Evolutionary conservation across 345 rosid genomes (phyloP), one percentile per base, ranked within the genome.

Genomic region (sweet orange (Citrus sinensis)): DNA sequence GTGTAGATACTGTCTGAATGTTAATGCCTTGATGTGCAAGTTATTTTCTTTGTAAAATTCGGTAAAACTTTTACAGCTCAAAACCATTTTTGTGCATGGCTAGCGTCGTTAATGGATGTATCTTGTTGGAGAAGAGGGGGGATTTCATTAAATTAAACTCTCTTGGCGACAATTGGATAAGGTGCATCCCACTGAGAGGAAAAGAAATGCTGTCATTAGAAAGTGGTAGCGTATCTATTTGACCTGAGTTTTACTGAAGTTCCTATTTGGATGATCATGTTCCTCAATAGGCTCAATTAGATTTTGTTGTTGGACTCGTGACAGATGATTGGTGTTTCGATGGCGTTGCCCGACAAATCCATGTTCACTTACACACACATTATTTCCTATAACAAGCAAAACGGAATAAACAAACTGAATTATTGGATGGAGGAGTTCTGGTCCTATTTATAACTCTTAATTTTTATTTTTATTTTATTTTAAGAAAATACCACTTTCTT

Each of bases 1-100:
- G 64, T 88, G 95, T 91, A 87, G 93, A 91, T 91, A 86, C 74
- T 46, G 78, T 81, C 85, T 35, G 78, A 63, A 69, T 82, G 71
- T 81, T 76, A 80, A 54, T 74, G 63, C 55, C 54, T 82, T 78
- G 51, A 72, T 68, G 46, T 78, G 79, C 77, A 60, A 67, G 70
- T 75, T 68, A 49, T 51, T 49, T 69, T 75, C 58, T 58, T 62
- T 73, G 82, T 73, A 55, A 80, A 79, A 70, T 82, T 78, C 34
- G 67, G 78, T 70, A 73, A 64, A 80, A 79, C 80, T 78, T 55
- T 60, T 46, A 56, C 74, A 19, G 71, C 40, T 76, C 71, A 71
- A 80, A 76, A 78, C 77, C 81, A 70, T 72, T 74, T 67, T 69
- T 27, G 30, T 59, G 56, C 71, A 80, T 80, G 81, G 67, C 71